Conservation (phyloP, 1,139 yeast species). For the Geotrichum candidum region DNA sequence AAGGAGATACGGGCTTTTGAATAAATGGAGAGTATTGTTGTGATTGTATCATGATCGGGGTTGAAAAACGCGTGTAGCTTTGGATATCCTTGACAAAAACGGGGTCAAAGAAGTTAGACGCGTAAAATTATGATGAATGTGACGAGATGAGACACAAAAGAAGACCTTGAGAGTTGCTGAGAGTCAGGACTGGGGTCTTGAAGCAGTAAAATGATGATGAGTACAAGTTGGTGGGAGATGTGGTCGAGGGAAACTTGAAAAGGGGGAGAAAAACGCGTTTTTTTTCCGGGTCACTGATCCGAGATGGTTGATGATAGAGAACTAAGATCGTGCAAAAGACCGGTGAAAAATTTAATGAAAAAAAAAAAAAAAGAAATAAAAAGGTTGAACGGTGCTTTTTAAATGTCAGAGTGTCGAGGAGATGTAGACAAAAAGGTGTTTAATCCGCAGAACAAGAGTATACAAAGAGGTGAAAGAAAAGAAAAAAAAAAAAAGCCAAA, state of each 20-base stretch:
- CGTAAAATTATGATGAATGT: neutral
- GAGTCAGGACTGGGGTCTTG: neutral
- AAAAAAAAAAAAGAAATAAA: neutral
- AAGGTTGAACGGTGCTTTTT: neutral
- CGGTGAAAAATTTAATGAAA: no score
- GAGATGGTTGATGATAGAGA: neutral
- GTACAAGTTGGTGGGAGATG: neutral
- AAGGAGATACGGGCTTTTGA: constrained; percentile 13
- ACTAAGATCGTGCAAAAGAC: no score
- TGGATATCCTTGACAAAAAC: neutral
- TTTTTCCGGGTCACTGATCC: neutral
- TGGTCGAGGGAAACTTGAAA: neutral
- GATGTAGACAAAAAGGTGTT: neutral
- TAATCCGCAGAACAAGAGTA: neutral
- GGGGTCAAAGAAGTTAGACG: neutral
- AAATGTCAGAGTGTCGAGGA: neutral
- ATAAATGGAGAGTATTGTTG: constrained; percentile 12
- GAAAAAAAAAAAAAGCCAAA: neutral
- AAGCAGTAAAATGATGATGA: neutral
- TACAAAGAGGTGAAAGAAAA: neutral
- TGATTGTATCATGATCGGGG: constrained; percentile 12
- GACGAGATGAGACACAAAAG: neutral
- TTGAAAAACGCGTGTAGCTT: neutral
- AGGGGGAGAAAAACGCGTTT: neutral
- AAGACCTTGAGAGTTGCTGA: neutral